Evolutionary conservation across 2,329 filamentous ascomycete species (phyloP).

Genomic region (Ascochyta koolunga): DNA sequence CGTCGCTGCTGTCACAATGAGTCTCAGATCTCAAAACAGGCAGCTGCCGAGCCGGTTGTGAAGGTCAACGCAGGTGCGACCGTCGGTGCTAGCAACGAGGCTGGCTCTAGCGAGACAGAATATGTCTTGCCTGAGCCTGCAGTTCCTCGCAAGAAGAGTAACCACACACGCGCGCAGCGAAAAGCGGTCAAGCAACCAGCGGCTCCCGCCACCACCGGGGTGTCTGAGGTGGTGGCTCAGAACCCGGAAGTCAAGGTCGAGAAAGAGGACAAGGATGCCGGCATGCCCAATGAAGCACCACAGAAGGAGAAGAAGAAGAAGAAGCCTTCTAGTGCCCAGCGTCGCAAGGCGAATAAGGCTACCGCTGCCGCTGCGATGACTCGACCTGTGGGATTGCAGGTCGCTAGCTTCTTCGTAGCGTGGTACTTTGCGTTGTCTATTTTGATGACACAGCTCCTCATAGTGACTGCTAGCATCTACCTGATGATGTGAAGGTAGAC

Average conservation of each 20-base stretch:
- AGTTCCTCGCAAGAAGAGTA: background rate
- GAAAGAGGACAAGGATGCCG: no score
- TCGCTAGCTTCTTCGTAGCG: background rate
- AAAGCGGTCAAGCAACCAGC: background rate
- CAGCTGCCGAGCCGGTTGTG: no score
- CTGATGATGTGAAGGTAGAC: background rate
- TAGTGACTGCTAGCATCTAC: background rate
- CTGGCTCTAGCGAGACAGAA: background rate
- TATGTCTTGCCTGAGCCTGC: background rate
- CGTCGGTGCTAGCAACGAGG: no score
- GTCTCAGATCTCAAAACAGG: no score
- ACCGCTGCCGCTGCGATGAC: background rate
- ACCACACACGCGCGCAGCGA: background rate
- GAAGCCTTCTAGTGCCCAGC: background rate
- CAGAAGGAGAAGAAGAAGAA: background rate
- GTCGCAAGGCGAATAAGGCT: background rate
- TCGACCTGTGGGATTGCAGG: background rate
- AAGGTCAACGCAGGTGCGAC: no score
- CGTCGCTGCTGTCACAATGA: no score
- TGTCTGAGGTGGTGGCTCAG: background rate
- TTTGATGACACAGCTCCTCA: background rate
- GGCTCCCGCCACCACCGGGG: background rate
- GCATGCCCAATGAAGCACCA: no score
- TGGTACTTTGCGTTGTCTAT: background rate
- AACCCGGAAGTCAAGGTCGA: background rate